phyloP scores from a whole-genome alignment of 2,329 filamentous ascomycete genomes.

The Monilinia fructigena region DNA sequence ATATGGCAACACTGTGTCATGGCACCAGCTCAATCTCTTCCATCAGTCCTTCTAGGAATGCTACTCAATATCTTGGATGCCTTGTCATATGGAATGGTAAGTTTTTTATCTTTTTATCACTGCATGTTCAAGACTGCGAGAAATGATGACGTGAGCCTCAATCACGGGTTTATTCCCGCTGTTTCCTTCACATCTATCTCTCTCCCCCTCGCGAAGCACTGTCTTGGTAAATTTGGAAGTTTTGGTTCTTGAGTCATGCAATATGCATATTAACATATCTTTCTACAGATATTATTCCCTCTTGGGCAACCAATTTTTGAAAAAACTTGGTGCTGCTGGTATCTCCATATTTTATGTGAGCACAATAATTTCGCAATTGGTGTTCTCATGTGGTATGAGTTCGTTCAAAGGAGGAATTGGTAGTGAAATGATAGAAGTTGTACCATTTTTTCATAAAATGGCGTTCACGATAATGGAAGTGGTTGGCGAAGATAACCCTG shows the following conservation, averaged over 20 bases:
- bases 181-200: background rate
- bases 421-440: conserved; percentile 97
- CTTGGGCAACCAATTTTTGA: conserved; percentile 84
- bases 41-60: conserved; percentile 83
- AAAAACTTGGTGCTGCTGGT: conserved; percentile 79
- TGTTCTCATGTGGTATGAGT: conserved; percentile 80
- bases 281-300: conserved; percentile 74
- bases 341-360: conserved; percentile 99
- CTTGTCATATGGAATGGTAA: conserved; percentile 73
- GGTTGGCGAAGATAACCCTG: conserved; percentile 76
- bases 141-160: background rate
- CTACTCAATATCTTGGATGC: conserved; percentile 93
- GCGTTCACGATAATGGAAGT: conserved; percentile 77
- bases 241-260: background rate
- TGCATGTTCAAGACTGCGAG: background rate
- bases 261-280: conserved; percentile 55
- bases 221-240: rapidly evolving
- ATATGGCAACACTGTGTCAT: conserved; percentile 65
- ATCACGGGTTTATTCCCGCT: background rate
- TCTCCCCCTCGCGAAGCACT: background rate
- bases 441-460: conserved; percentile 99
- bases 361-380: conserved; percentile 89
- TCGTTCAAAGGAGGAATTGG: conserved; percentile 89
- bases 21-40: conserved; percentile 68
- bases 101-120: conserved; percentile 22